Evolutionary conservation across 2,329 filamentous ascomycete species (phyloP), one percentile per base, ranked within the genome.

Genomic region (Alternaria dauci): DNA sequence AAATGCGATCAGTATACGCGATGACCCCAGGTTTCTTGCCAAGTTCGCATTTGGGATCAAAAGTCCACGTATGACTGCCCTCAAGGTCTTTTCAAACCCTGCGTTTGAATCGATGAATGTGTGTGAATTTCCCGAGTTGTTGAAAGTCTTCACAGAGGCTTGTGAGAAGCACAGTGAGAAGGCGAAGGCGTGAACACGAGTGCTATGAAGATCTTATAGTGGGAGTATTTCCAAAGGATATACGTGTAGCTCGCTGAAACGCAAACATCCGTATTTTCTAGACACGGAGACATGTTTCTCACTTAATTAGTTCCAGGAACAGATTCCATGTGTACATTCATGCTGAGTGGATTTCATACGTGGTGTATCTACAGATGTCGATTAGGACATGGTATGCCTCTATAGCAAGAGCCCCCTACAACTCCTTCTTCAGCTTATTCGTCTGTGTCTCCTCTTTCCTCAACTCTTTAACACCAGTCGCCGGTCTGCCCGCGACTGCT

Each of bases 41-140:
- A 81, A 85, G 20, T 76, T 89, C 4, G 87, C 87, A 0, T 89
- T 89, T 70, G 88, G 88, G 0, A 89, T 89, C 69, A 80, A 79
- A 44, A 89, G 86, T 65, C 88, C 87, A 0, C 76, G 86, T 1
- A 80, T 87, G 0, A 80, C 75, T 5, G 72, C 78, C 38, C 70
- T 87, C 53, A 85, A 83, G 68, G 65, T 89, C 32, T 77, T 81
- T 12, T 83, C 77, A 52, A 71, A 71, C 8, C 34, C 61, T 0
- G 79, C 84, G 0, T 88, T 87, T 68, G 83, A 81, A 46, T 86
- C 83, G 4, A 80, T 88, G 78, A 82, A 80, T 26, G 81, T 86
- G 58, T 84, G 87, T 55, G 80, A 84, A 32, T 88, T 88, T 41
- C 38, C 41, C 46, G 75, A 79, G 67, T 82, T 71, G 39, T 23